Evolutionary conservation across 352 stramenopile genomes (phyloP), one percentile per base, ranked within the genome.

Genomic region (Phytophthora sp.): DNA sequence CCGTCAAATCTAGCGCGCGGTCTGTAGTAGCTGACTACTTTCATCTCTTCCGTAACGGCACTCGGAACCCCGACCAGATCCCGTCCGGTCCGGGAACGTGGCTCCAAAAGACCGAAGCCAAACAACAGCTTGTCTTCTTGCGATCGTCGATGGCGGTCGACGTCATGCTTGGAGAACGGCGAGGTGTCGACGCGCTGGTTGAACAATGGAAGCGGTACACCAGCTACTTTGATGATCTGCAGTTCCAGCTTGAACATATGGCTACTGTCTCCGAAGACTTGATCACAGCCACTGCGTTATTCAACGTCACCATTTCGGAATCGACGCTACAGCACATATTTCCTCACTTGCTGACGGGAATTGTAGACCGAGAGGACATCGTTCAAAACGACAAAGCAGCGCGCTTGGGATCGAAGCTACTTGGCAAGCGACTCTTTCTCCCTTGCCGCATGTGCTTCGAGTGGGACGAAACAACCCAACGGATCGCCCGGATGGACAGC

Each of bases 391-490:
- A n/a, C n/a, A n/a, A n/a, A n/a, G 31, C 35, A 18, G 15, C 35
- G 20, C n/a, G 35, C 2, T 12, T 73, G 5, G 15, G 16, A 9
- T 31, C 36, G 7, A 57, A 46, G 2, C 16, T 74, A 3, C 15
- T 74, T 4, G 55, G 61, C 7, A 29, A 56, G 35, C 24, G 46
- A 21, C 36, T 74, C 2, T 21, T 18, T 4, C 55, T 71, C 12
- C 47, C 41, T 1, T 71, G 63, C 29, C 35, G 18, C 2, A 24
- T 62, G 2, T 58, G 46, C 20, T 70, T 69, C n/a, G 53, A 64
- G 20, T 71, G 63, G 63, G 49, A 66, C 18, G 55, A 15, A n/a
- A 3, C 8, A 1, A 61, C 7, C 20, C 5, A 36, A 13, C 42
- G 36, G 9, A 44, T 70, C 3, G 23, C 11, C 2, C 49, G 42